Evolutionary conservation across 805 yeast genomes (phyloP).

Genomic region (Ogataea thermomethanolica): DNA sequence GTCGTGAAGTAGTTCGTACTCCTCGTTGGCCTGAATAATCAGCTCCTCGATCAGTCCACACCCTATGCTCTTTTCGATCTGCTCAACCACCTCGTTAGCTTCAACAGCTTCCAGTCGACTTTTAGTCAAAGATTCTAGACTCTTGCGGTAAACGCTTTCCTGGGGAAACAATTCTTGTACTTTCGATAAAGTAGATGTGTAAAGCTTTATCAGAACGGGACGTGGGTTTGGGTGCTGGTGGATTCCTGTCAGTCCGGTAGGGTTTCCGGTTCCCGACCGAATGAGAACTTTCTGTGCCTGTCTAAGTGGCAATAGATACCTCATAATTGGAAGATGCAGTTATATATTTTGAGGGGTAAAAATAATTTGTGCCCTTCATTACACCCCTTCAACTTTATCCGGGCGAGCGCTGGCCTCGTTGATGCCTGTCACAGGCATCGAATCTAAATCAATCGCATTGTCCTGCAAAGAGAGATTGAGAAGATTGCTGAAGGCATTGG

Average conservation of each 20-base stretch:
- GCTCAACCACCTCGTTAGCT: conserved; percentile 53
- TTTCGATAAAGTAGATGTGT: conserved; percentile 62
- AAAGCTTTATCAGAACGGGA: conserved; percentile 69
- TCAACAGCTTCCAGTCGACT: conserved; percentile 68
- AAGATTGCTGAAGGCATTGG: conserved; percentile 30
- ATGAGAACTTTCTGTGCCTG: conserved; percentile 49
- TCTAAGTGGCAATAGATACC: conserved; percentile 30
- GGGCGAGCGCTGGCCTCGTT: conserved; percentile 15
- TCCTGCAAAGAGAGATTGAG: conserved; percentile 28
- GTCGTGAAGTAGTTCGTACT: conserved; percentile 61
- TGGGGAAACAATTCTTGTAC: conserved; percentile 62
- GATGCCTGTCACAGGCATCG: conserved; percentile 22
- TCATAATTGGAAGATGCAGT: conserved; percentile 27
- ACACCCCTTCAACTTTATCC: conserved; percentile 4
- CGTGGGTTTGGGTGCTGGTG: conserved; percentile 80
- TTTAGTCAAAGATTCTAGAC: conserved; percentile 68
- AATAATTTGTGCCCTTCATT: neutral
- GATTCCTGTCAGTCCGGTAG: conserved; percentile 80
- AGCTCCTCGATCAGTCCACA: conserved; percentile 83
- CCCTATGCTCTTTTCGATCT: conserved; percentile 71
- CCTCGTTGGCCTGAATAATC: conserved; percentile 78
- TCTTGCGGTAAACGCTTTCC: conserved; percentile 69
- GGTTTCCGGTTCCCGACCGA: conserved; percentile 58
- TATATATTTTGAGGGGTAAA: conserved; percentile 7
- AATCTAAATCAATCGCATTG: conserved; percentile 24